Base-by-base conservation (phyloP, 2,329 filamentous ascomycete species). In the Pseudofabraea citricarpa region DNA sequence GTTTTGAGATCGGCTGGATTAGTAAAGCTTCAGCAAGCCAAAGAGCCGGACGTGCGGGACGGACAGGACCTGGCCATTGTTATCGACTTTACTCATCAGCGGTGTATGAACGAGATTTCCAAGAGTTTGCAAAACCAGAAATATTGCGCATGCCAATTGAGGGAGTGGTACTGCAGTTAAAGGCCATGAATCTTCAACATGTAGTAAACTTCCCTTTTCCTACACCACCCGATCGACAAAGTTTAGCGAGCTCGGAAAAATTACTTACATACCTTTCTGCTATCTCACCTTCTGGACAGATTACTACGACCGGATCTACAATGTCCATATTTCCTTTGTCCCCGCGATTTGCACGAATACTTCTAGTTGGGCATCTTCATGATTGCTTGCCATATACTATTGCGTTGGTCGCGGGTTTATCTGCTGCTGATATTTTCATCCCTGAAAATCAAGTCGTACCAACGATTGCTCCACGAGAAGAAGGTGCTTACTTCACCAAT, bases 201-300 rank as follows among this genome's bases (percentile, higher is more conserved):
- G 85, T 98, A 6, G 77, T 88, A 61, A 94, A 93, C 64, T 98
- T 98, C 62, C 93, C 94, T 1, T 98, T 97, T 62, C 93, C 93
- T 4, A 97, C 91, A 12, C 83, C 90, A 0, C 93, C 93, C 2
- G 84, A 90, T 55, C 76, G 82, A 12, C 73, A 81, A 41, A 87
- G 82, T 50, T 72, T 98, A 16, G 77, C 79, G 38, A 88, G 85
- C 59, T 90, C 93, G 1, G 93, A 98, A 67, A 89, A 85, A 58
- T 73, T 96, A 6, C 73, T 98, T 7, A 83, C 79, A 36, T 94
- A 95, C 60, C 75, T 98, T 3, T 88, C 88, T 1, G 93, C 91
- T 1, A 72, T 97, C 23, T 80, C 81, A 9, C 55, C 75, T 0
- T 73, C 76, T 8, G 88, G 89, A 1, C 79, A 85, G 55, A 83